phyloP scores from a whole-genome alignment of 2,329 filamentous ascomycete genomes.

The Aureobasidium leucospermi region DNA sequence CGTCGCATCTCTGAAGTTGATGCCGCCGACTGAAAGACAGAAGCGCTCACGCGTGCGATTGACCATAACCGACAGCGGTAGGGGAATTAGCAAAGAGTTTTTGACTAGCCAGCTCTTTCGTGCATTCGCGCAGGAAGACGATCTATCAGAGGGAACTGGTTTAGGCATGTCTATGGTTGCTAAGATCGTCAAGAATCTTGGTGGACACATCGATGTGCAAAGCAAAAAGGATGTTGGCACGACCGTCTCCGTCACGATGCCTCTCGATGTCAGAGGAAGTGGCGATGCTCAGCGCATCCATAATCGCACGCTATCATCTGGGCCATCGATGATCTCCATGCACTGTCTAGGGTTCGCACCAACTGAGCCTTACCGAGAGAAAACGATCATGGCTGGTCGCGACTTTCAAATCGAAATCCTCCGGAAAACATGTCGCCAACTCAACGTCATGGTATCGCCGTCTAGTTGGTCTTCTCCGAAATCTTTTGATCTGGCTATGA shows the following conservation, averaged over 20 bases:
- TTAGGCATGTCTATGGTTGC: conserved; percentile 28
- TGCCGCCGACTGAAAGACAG: not conserved
- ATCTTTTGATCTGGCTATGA: not conserved
- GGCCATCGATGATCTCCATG: conserved; percentile 7
- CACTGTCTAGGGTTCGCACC: conserved; percentile 12
- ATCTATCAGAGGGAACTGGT: conserved; percentile 26
- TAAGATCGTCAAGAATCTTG: conserved; percentile 22
- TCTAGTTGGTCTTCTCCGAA: not conserved
- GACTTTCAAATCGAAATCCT: not conserved
- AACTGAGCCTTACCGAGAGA: not conserved
- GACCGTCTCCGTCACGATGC: conserved; percentile 44
- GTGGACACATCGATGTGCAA: conserved; percentile 21
- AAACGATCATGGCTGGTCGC: not conserved
- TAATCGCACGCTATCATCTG: not conserved
- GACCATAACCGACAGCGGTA: conserved; percentile 54
- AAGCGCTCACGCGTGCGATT: not conserved
- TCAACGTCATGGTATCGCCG: not conserved
- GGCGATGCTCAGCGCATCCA: not conserved
- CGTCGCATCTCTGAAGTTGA: conserved; percentile 1
- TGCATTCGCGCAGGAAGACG: conserved; percentile 28
- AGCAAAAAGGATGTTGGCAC: conserved; percentile 39
- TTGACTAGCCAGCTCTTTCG: conserved; percentile 22
- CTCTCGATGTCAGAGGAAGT: conserved; percentile 23
- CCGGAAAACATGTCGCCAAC: conserved; percentile 3
- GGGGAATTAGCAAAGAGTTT: conserved; percentile 58